phyloP scores from a whole-genome alignment of 257 asterid genomes.

The Plantago elongata region DNA sequence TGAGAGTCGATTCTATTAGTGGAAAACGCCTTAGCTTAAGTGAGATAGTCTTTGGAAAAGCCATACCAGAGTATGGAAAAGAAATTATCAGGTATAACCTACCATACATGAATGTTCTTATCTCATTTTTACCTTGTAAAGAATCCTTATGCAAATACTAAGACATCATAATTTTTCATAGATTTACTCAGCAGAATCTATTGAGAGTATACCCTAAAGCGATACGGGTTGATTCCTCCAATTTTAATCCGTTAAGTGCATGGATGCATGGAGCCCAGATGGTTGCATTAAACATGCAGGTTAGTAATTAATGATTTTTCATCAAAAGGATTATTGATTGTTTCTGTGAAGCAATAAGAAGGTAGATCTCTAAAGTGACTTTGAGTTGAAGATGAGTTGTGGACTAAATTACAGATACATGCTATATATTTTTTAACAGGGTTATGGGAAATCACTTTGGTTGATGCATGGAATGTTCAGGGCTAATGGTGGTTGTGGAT shows the following conservation, averaged over 20 bases:
- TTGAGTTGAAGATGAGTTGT: too few species aligned
- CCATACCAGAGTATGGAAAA: constrained; percentile 27
- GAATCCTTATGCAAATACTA: too few species aligned
- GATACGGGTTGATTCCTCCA: constrained; percentile 34
- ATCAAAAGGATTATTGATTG: too few species aligned
- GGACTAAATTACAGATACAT: too few species aligned
- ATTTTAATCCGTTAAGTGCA: constrained; percentile 32
- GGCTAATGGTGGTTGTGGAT: constrained; percentile 37
- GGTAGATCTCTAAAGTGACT: too few species aligned
- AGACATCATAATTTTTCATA: constrained; percentile 2
- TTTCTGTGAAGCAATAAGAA: too few species aligned
- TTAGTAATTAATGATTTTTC: constrained; percentile 3
- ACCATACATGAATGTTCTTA: too few species aligned
- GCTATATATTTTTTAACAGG: constrained; percentile 19
- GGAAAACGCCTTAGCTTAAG: constrained; percentile 82
- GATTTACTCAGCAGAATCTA: constrained; percentile 35
- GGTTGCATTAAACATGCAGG: constrained; percentile 48
- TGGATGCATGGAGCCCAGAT: constrained; percentile 48
- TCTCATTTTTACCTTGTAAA: too few species aligned
- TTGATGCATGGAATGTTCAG: constrained; percentile 41
- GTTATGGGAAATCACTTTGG: constrained; percentile 42
- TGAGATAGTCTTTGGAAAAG: constrained; percentile 58
- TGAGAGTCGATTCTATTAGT: constrained; percentile 42
- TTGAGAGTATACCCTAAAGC: constrained; percentile 39
- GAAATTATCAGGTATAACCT: constrained; percentile 43